Percentiles rank a stretch among this genome's conserved stretches.
Conservation (phyloP, 2,329 filamentous ascomycete species). For the Plectosphaerella cucumerina region DNA sequence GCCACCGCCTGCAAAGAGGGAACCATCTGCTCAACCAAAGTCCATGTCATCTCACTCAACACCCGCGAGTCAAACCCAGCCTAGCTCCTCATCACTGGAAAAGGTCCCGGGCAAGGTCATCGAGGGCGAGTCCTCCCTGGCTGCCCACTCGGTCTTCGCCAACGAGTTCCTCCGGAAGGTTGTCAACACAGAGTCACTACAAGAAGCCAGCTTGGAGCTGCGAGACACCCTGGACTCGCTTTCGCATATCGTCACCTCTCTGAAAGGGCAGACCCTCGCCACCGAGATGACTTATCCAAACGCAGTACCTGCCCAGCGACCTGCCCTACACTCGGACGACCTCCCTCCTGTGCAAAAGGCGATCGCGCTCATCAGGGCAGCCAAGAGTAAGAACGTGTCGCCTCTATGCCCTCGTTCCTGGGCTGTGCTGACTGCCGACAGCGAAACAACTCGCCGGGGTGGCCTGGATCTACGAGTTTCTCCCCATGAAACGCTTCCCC, state of each 20-base stretch:
- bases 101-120: constrained; percentile 25
- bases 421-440: neutral
- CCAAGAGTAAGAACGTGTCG: constrained; percentile 3
- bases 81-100: constrained; percentile 5
- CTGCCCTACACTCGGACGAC: constrained; percentile 5
- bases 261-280: constrained; percentile 18
- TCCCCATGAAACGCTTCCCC: constrained; percentile 22
- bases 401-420: neutral
- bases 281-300: constrained; percentile 20
- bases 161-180: constrained; percentile 37
- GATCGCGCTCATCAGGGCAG: constrained; percentile 7
- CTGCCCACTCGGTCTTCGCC: constrained; percentile 42
- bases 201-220: constrained; percentile 24
- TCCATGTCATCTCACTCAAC: neutral
- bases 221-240: constrained; percentile 29
- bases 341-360: constrained; percentile 13
- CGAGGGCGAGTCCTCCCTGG: constrained; percentile 40
- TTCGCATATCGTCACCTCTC: constrained; percentile 21
- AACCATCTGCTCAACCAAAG: neutral
- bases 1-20: neutral
- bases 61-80: neutral
- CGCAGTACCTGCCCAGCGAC: constrained; percentile 7
- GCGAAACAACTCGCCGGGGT: constrained; percentile 10
- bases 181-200: constrained; percentile 21
- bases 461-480: constrained; percentile 23